phyloP scores from a whole-genome alignment of 139 green algal genomes.

The Chlorella sp. region DNA sequence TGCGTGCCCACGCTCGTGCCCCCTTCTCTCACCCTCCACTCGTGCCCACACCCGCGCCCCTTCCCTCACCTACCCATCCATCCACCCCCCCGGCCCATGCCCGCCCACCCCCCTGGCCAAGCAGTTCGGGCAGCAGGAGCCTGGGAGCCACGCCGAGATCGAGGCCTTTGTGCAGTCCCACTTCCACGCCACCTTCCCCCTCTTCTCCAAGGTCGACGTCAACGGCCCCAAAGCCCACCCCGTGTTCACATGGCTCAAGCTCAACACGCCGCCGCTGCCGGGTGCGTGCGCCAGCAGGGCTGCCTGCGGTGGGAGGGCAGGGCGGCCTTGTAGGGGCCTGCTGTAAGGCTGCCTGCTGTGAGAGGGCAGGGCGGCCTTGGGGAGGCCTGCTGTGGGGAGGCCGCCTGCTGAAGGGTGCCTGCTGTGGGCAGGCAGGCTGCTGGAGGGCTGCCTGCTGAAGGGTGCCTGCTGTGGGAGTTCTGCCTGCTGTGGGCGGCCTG shows the following conservation, averaged over 20 bases:
- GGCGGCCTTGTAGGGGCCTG: too few species aligned
- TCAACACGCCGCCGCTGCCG: constrained; percentile 19
- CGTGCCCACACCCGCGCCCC: too few species aligned
- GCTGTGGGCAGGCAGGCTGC: too few species aligned
- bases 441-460: too few species aligned
- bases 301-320: not conserved
- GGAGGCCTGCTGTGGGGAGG: too few species aligned
- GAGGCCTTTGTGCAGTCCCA: constrained; percentile 9
- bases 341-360: too few species aligned
- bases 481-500: too few species aligned
- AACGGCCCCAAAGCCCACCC: constrained; percentile 19
- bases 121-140: constrained; percentile 60
- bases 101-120: not conserved
- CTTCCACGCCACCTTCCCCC: not conserved
- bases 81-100: not conserved
- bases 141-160: constrained; percentile 34
- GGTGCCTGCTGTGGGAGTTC: too few species aligned
- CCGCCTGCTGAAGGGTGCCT: too few species aligned
- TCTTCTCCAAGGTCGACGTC: constrained; percentile 9
- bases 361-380: not conserved
- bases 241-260: constrained; percentile 34
- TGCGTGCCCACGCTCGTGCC: too few species aligned
- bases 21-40: not conserved
- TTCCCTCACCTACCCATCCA: not conserved
- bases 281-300: not conserved